These are phyloP conservation scores for Ustilaginoidea virens DNA, from an alignment of 2,329 filamentous ascomycete genomes.

Conservation along the genomic window DNA sequence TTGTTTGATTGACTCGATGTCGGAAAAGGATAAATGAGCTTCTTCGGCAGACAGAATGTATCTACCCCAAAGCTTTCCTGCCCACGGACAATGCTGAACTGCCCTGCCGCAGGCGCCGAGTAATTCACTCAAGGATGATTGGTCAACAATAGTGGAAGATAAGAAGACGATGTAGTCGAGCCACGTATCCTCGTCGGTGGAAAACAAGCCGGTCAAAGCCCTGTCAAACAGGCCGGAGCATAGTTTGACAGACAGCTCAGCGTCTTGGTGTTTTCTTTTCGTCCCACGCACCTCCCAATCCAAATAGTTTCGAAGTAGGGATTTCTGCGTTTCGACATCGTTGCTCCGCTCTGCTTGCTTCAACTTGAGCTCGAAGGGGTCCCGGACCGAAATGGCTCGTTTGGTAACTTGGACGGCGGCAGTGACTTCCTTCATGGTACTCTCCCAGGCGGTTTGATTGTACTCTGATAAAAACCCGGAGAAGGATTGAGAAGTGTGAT, in stretches of 20 bases:
- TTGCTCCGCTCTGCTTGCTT: conserved; percentile 38
- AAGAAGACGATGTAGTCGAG: conserved; percentile 70
- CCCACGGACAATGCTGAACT: conserved; percentile 86
- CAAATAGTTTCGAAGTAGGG: conserved; percentile 51
- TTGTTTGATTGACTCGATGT: conserved; percentile 83
- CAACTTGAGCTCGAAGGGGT: conserved; percentile 52
- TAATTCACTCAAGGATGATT: conserved; percentile 25
- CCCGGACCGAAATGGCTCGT: conserved; percentile 43
- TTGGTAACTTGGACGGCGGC: conserved; percentile 48
- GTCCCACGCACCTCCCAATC: conserved; percentile 64
- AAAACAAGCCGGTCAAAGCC: conserved; percentile 53
- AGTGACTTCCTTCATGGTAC: conserved; percentile 54
- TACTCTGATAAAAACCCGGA: conserved; percentile 61
- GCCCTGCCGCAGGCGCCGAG: conserved; percentile 66
- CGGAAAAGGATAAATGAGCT: conserved; percentile 57
- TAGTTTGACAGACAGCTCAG: conserved; percentile 30
- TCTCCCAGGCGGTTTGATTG: conserved; percentile 55
- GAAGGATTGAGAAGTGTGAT: conserved; percentile 58
- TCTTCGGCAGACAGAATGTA: conserved; percentile 77
- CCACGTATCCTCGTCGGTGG: conserved; percentile 64
- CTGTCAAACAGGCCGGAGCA: conserved; percentile 61
- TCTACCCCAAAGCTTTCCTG: conserved; percentile 78
- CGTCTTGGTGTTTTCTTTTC: conserved; percentile 31
- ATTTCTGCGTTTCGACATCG: conserved; percentile 38
- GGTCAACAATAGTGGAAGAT: conserved; percentile 25